These are phyloP conservation scores for Euphorbia celastroides DNA, from an alignment of 441 rosid species.

Conservation along the genomic window DNA sequence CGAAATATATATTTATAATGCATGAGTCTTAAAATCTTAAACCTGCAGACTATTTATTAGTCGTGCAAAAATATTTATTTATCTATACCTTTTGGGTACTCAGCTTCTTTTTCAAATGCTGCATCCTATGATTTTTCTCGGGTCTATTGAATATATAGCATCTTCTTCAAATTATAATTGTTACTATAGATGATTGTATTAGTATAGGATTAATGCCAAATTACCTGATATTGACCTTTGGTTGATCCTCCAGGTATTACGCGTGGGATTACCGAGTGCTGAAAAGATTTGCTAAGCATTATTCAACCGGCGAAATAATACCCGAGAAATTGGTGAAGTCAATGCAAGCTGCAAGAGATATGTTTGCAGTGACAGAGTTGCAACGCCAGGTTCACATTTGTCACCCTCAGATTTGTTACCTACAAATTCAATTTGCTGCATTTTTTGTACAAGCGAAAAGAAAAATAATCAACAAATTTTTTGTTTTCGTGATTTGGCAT, in stretches of 20 bases:
- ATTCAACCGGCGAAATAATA: slow-evolving; percentile 79
- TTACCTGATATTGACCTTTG: slow-evolving; percentile 19
- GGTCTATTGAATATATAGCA: neutral
- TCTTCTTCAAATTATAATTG: no score
- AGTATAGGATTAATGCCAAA: neutral
- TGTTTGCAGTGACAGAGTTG: slow-evolving; percentile 96
- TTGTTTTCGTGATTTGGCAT: no score
- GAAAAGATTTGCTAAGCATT: slow-evolving; percentile 78
- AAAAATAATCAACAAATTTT: slow-evolving; percentile 12
- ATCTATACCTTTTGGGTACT: neutral
- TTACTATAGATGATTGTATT: neutral
- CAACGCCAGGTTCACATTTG: slow-evolving; percentile 75
- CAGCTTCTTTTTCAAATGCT: neutral
- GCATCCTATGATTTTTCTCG: slow-evolving; percentile 1
- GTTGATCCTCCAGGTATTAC: slow-evolving; percentile 52
- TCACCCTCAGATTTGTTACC: slow-evolving; percentile 18
- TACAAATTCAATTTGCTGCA: slow-evolving; percentile 11
- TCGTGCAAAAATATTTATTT: neutral
- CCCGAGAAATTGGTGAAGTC: slow-evolving; percentile 84
- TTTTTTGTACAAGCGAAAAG: neutral
- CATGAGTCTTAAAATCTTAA: neutral
- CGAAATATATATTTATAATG: neutral
- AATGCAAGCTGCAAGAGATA: slow-evolving; percentile 74
- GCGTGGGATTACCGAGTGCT: slow-evolving; percentile 86
- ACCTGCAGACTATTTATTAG: neutral